These are phyloP conservation scores for Ophiosphaerella korrae DNA, from an alignment of 2,329 filamentous ascomycete species.

Conservation along the genomic window DNA sequence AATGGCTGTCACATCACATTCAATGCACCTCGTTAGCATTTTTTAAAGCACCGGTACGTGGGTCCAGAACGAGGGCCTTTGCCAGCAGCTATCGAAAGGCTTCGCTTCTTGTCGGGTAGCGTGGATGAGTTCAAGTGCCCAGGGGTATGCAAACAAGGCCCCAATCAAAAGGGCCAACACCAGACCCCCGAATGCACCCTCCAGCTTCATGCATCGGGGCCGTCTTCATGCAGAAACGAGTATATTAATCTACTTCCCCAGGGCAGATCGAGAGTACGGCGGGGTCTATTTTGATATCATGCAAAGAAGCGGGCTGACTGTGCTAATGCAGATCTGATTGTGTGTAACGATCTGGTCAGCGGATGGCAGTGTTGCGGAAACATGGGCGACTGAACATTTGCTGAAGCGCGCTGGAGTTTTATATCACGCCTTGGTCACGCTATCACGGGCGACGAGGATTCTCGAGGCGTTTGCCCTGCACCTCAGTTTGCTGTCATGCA, in stretches of 20 bases:
- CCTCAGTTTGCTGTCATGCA: slow-evolving; percentile 9
- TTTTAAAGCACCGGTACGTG: not conserved
- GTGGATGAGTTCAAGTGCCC: slow-evolving; percentile 10
- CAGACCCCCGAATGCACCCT: slow-evolving; percentile 4
- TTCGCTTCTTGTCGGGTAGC: slow-evolving; percentile 9
- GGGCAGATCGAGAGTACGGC: slow-evolving; percentile 14
- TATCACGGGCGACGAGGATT: slow-evolving; percentile 22
- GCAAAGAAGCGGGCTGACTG: slow-evolving; percentile 12
- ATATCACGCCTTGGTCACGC: slow-evolving; percentile 37
- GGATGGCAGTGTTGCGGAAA: not conserved
- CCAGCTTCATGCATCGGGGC: slow-evolving; percentile 19
- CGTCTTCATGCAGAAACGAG: slow-evolving; percentile 3
- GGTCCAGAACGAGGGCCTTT: slow-evolving; percentile 4
- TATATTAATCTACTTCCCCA: slow-evolving; percentile 8
- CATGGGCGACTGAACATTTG: not conserved
- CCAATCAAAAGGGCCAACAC: slow-evolving; percentile 18
- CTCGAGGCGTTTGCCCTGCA: slow-evolving; percentile 9
- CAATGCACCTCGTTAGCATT: slow-evolving; percentile 1
- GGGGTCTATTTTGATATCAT: slow-evolving; percentile 5
- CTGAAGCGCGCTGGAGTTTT: slow-evolving; percentile 8
- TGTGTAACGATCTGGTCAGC: not conserved
- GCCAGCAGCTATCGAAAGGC: slow-evolving; percentile 11
- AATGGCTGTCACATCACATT: slow-evolving; percentile 1
- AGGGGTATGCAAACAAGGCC: slow-evolving; percentile 21
- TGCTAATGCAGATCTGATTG: slow-evolving; percentile 3